Percentiles rank a stretch among this genome's conserved stretches.
Conservation (phyloP, 1,284 basidiomycete species). For the Irpex lacteus region DNA sequence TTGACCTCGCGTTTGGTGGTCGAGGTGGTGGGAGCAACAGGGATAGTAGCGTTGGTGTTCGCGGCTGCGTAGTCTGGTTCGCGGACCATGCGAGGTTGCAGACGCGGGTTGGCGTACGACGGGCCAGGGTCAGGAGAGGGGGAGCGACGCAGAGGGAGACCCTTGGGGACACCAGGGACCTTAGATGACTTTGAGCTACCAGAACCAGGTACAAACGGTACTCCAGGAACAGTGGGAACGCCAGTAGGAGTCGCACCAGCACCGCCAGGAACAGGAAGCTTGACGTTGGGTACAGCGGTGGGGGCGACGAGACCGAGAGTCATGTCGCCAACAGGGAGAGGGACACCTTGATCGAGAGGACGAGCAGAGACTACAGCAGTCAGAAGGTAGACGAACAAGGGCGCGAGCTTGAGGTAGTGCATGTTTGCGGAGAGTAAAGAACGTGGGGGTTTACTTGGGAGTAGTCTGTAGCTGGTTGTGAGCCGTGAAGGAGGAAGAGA, state of each 20-base stretch:
- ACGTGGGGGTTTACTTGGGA: slow-evolving; percentile 14
- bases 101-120: neutral
- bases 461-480: slow-evolving; percentile 11
- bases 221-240: neutral
- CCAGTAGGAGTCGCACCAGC: slow-evolving; percentile 10
- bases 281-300: slow-evolving; percentile 17
- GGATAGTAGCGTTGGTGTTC: slow-evolving; percentile 6
- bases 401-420: slow-evolving; percentile 17
- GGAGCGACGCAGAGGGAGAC: neutral
- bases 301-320: slow-evolving; percentile 16
- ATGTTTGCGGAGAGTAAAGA: slow-evolving; percentile 16
- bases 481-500: neutral
- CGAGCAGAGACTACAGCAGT: slow-evolving; percentile 17
- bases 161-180: neutral
- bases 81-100: slow-evolving; percentile 3
- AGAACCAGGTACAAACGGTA: neutral
- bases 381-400: slow-evolving; percentile 8
- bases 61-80: slow-evolving; percentile 6
- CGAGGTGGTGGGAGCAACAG: neutral
- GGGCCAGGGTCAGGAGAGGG: neutral
- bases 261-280: slow-evolving; percentile 1
- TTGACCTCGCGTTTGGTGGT: neutral
- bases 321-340: slow-evolving; percentile 6
- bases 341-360: slow-evolving; percentile 18
- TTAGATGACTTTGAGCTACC: neutral